phyloP scores from a whole-genome alignment of 768 basidiomycete genomes.

The Rubroboletus pulcherrimus region DNA sequence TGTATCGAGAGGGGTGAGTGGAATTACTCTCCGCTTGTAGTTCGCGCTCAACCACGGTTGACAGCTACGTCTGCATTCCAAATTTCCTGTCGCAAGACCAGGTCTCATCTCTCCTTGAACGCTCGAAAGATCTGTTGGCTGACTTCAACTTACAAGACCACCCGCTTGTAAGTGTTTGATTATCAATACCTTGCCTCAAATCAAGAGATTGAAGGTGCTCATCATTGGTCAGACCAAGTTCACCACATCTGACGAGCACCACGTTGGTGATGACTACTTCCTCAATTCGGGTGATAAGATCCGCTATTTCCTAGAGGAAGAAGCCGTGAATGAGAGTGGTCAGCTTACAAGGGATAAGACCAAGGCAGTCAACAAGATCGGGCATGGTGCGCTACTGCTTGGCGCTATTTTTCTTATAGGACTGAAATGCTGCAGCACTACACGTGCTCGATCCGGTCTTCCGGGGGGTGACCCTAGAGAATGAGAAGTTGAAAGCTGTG shows the following conservation, averaged over 20 bases:
- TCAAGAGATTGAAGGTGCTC: not conserved
- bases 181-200: not conserved
- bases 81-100: constrained; percentile 63
- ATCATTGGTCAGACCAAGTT: constrained; percentile 70
- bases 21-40: not conserved
- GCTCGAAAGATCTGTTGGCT: constrained; percentile 74
- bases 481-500: constrained; percentile 61
- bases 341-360: constrained; percentile 69
- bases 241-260: constrained; percentile 68
- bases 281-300: constrained; percentile 91
- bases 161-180: constrained; percentile 57
- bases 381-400: constrained; percentile 55
- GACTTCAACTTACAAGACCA: constrained; percentile 76
- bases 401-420: not conserved
- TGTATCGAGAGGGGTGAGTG: constrained; percentile 55
- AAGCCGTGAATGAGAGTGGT: constrained; percentile 67
- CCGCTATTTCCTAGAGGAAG: constrained; percentile 91
- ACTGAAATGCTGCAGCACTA: constrained; percentile 48
- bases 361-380: constrained; percentile 91
- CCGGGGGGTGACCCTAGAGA: constrained; percentile 74
- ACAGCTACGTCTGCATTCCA: constrained; percentile 77
- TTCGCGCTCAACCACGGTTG: not conserved
- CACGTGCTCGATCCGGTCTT: constrained; percentile 86
- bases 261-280: constrained; percentile 93
- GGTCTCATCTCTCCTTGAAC: constrained; percentile 55